Conservation (phyloP, 805 yeast species). For the Jamesozyma gamospora region DNA sequence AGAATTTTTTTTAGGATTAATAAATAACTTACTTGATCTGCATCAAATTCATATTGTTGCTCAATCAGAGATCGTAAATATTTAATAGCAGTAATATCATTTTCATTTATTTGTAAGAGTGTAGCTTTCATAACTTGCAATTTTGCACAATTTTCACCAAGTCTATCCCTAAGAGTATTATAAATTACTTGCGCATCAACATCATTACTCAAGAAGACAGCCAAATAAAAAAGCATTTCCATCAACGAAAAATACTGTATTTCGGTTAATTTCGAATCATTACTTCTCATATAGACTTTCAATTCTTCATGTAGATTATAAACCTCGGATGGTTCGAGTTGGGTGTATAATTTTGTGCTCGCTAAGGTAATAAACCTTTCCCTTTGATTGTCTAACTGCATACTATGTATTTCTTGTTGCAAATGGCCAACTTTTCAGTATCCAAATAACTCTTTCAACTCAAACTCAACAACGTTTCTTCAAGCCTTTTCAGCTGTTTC, state of each 20-base stretch:
- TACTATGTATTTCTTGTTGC: neutral
- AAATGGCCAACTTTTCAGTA: too few species aligned
- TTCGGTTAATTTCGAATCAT: constrained; percentile 22
- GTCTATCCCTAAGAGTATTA: constrained; percentile 56
- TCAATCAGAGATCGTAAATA: constrained; percentile 45
- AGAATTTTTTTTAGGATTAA: constrained; percentile 22
- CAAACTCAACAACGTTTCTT: too few species aligned
- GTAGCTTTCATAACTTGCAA: constrained; percentile 25
- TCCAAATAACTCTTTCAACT: too few species aligned
- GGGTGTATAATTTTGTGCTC: constrained; percentile 40
- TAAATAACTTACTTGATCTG: constrained; percentile 25
- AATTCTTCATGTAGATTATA: constrained; percentile 33
- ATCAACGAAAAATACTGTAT: constrained; percentile 45
- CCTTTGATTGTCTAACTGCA: constrained; percentile 17
- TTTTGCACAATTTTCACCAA: constrained; percentile 38
- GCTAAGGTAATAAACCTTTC: constrained; percentile 43
- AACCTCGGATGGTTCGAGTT: constrained; percentile 37
- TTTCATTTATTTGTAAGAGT: constrained; percentile 19
- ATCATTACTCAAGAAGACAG: constrained; percentile 54
- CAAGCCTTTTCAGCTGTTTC: too few species aligned
- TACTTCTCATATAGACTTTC: constrained; percentile 14
- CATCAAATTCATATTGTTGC: constrained; percentile 43
- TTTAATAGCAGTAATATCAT: constrained; percentile 19
- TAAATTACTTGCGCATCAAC: constrained; percentile 58
- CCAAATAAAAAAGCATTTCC: constrained; percentile 63